phyloP scores from a whole-genome alignment of 2,329 filamentous ascomycete species.

The Cercospora beticola region DNA sequence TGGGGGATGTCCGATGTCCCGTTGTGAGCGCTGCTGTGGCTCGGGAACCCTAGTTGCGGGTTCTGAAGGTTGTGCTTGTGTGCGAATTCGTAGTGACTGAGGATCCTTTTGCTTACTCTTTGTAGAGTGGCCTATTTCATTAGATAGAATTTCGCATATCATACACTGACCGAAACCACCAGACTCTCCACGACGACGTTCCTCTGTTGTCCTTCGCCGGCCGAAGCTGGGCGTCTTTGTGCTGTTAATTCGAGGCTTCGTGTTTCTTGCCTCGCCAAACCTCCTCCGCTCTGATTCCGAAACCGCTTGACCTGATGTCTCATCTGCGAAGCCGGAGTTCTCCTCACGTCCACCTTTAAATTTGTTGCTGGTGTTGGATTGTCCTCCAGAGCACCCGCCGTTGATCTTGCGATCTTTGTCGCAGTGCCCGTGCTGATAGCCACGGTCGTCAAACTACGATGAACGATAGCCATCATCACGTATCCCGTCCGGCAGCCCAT shows the following conservation, averaged over 20 bases:
- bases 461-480: conserved; percentile 1
- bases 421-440: background rate
- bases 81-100: background rate
- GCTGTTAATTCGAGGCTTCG: background rate
- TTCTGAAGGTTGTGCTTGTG: background rate
- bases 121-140: background rate
- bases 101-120: background rate
- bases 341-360: background rate
- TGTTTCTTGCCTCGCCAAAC: background rate
- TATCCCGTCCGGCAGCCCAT: conserved; percentile 10
- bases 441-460: conserved; percentile 5
- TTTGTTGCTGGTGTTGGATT: background rate
- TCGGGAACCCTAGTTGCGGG: background rate
- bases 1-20: background rate
- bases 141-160: background rate
- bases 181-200: background rate
- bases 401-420: background rate
- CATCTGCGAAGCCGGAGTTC: background rate
- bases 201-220: background rate
- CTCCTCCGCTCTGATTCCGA: background rate
- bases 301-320: background rate
- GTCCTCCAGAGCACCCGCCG: background rate
- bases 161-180: background rate
- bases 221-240: background rate
- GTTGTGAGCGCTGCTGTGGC: background rate